Conservation (phyloP, 306 rosid species). For the Arachis hypogaea region DNA sequence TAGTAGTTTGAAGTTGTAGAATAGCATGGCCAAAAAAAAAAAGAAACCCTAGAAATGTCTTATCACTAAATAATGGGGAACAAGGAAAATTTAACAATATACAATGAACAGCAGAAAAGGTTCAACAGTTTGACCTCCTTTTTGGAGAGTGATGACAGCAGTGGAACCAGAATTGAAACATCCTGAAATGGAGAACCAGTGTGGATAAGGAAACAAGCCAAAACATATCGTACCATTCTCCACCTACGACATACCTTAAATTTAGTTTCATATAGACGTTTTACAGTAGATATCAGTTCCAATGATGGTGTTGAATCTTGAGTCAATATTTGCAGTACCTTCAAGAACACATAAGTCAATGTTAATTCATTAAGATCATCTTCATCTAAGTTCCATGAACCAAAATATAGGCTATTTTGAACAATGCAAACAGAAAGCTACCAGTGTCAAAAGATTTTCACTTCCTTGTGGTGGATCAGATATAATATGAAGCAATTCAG, state of each 20-base stretch:
- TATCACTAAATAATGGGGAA: neutral
- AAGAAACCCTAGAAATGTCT: neutral
- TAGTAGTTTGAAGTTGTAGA: slow-evolving; percentile 8
- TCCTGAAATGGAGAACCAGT: slow-evolving; percentile 63
- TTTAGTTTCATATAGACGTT: slow-evolving; percentile 90
- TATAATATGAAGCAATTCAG: slow-evolving; percentile 79
- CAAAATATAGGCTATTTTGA: slow-evolving; percentile 26
- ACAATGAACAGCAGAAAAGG: slow-evolving; percentile 32
- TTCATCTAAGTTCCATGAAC: slow-evolving; percentile 1
- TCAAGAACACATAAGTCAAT: slow-evolving; percentile 44
- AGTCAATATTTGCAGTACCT: slow-evolving; percentile 93
- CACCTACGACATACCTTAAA: slow-evolving; percentile 57
- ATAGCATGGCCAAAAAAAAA: neutral
- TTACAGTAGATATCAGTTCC: slow-evolving; percentile 86
- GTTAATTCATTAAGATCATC: slow-evolving; percentile 20
- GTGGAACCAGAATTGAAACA: slow-evolving; percentile 95
- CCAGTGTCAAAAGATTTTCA: slow-evolving; percentile 90
- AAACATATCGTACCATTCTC: slow-evolving; percentile 32
- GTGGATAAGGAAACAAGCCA: slow-evolving; percentile 38
- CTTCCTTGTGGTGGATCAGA: slow-evolving; percentile 99
- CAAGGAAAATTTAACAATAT: neutral
- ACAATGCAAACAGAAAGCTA: slow-evolving; percentile 44
- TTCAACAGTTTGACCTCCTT: slow-evolving; percentile 64
- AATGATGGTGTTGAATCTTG: slow-evolving; percentile 78
- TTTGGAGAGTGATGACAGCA: slow-evolving; percentile 85